Percentiles rank a stretch among this genome's conserved stretches.
Conservation (phyloP, 495 filamentous ascomycete genomes). For the Venustampulla echinocandica region DNA sequence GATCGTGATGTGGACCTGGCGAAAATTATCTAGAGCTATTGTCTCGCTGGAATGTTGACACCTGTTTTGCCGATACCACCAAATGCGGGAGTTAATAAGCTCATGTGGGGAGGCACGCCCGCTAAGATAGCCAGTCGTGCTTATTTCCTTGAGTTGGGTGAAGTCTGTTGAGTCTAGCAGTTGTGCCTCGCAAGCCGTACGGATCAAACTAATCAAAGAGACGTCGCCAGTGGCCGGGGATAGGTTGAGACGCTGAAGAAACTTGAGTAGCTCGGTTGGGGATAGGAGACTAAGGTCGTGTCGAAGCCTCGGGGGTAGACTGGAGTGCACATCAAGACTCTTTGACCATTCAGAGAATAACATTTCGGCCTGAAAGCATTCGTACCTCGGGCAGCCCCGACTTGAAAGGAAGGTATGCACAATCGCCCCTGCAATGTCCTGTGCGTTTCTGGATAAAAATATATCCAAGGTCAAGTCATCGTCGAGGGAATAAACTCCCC, state of each 20-base stretch:
- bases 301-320: slow-evolving; percentile 35
- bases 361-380: slow-evolving; percentile 44
- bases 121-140: slow-evolving; percentile 42
- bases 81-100: slow-evolving; percentile 37
- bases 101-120: slow-evolving; percentile 32
- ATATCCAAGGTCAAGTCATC: slow-evolving; percentile 33
- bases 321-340: slow-evolving; percentile 26
- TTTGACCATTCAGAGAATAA: slow-evolving; percentile 34
- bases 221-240: slow-evolving; percentile 17
- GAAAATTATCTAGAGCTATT: slow-evolving; percentile 3
- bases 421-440: slow-evolving; percentile 40
- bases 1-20: background rate
- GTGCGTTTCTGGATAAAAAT: slow-evolving; percentile 46
- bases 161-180: slow-evolving; percentile 43
- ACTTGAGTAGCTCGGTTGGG: slow-evolving; percentile 40
- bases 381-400: slow-evolving; percentile 37
- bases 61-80: slow-evolving; percentile 35
- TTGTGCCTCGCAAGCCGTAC: slow-evolving; percentile 36
- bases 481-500: slow-evolving; percentile 45
- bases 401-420: slow-evolving; percentile 50
- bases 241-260: slow-evolving; percentile 41
- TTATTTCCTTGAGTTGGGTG: slow-evolving; percentile 39
- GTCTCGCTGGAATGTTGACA: slow-evolving; percentile 24
- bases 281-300: slow-evolving; percentile 47
- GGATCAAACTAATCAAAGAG: slow-evolving; percentile 28